Evolutionary conservation across 768 basidiomycete species (phyloP).

Genomic region (Tricholoma sp.): DNA sequence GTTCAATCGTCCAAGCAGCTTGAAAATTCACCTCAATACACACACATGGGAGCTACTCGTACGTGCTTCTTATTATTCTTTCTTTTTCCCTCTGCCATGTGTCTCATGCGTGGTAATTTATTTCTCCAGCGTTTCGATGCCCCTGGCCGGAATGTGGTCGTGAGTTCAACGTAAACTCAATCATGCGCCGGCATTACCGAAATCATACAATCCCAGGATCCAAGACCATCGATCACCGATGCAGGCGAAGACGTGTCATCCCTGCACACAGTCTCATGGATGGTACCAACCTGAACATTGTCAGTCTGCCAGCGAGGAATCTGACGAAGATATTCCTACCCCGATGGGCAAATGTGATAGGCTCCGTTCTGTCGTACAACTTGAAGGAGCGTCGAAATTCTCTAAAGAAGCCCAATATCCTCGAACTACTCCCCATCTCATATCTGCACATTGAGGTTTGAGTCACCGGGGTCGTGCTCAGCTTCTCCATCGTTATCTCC

Average conservation of each 20-base stretch:
- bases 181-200: conserved; percentile 76
- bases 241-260: conserved; percentile 24
- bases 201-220: conserved; percentile 47
- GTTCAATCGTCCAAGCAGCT: conserved; percentile 65
- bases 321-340: conserved; percentile 21
- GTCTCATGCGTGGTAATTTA: conserved; percentile 1
- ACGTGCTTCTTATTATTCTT: conserved; percentile 27
- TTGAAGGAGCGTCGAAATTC: neutral
- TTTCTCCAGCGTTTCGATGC: conserved; percentile 67
- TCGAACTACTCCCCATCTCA: conserved; percentile 10
- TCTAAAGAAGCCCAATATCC: neutral
- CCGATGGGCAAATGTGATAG: conserved; percentile 7
- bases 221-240: conserved; percentile 19
- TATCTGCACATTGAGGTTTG: conserved; percentile 11
- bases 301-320: conserved; percentile 22
- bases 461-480: conserved; percentile 6
- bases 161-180: conserved; percentile 80
- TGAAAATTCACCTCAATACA: conserved; percentile 61
- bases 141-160: conserved; percentile 70
- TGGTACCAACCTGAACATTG: conserved; percentile 1
- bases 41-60: conserved; percentile 73
- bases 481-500: conserved; percentile 13
- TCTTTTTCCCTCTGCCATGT: neutral
- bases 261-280: conserved; percentile 10
- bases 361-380: no score